Evolutionary conservation across 495 filamentous ascomycete species (phyloP), one percentile per base, ranked within the genome.

Genomic region (Letharia columbiana): DNA sequence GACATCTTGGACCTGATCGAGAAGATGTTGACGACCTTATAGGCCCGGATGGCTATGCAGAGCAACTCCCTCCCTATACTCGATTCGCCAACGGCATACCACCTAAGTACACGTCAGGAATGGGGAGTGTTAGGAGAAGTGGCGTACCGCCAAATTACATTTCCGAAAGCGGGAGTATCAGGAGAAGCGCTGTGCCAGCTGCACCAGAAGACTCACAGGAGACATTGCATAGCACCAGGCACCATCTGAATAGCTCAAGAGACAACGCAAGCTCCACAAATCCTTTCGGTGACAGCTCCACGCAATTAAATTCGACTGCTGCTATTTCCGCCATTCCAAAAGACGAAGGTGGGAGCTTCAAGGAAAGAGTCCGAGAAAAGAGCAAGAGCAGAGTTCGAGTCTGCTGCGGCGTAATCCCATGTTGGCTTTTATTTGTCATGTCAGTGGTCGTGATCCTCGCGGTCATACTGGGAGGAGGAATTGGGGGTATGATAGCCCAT

Each of bases 41-140:
- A 67, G 91, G 91, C n/a, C 89, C 90, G 0, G 89, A 93, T 70
- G 92, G 92, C 2, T 91, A 96, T 74, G 88, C 89, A 4, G 92
- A 97, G 73, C 90, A 92, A 69, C 78, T 96, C 42, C 92, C 92
- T 23, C 92, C 92, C 17, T 97, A 97, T 76, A 88, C 91, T 17
- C 82, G 88, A 67, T 92, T 90, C 73, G 87, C 90, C 2, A 84
- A 88, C 58, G 86, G 82, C 35, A 59, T 70, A 35, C 66, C 71
- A 44, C 71, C 71, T 18, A 70, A 70, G 57, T 50, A 66, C 15
- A 56, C 42, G 28, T 61, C 58, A n/a, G 58, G 64, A 33, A n/a
- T 37, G 47, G 64, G 58, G 10, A 56, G 58, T 61, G 12, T 61
- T 18, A 54, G 59, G 49, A 61, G 59, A 54, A 47, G 52, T 17